Evolutionary conservation across 2,329 filamentous ascomycete genomes (phyloP).

Genomic region (Phyllosticta citriasiana): DNA sequence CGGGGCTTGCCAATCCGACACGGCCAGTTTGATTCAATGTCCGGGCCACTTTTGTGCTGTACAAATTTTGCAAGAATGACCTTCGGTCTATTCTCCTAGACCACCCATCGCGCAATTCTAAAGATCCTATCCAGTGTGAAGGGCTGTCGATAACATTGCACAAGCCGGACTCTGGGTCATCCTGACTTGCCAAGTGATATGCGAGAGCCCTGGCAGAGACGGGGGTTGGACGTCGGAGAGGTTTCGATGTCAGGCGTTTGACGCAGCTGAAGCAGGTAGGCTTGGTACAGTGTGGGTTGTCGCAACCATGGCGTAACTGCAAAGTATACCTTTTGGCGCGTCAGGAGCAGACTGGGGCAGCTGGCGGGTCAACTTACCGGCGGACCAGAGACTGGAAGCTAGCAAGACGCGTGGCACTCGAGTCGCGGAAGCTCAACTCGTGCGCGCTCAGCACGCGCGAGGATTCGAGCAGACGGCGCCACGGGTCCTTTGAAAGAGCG

Average conservation of each 20-base stretch:
- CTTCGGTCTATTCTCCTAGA: constrained; percentile 37
- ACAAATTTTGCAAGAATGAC: constrained; percentile 52
- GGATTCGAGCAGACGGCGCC: constrained; percentile 1
- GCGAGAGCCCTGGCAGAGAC: constrained; percentile 75
- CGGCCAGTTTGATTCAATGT: background rate
- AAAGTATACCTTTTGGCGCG: constrained; percentile 54
- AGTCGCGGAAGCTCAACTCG: background rate
- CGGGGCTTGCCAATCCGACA: background rate
- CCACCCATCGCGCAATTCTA: background rate
- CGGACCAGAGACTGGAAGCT: constrained; percentile 24
- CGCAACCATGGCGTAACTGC: constrained; percentile 76
- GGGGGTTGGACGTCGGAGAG: constrained; percentile 67
- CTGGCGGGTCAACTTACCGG: constrained; percentile 14
- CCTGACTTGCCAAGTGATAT: constrained; percentile 68
- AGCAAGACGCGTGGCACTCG: constrained; percentile 1
- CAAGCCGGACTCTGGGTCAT: constrained; percentile 61
- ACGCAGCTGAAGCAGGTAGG: constrained; percentile 74
- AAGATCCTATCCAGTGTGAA: background rate
- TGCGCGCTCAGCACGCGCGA: background rate
- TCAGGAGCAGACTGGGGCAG: constrained; percentile 6
- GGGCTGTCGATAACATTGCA: constrained; percentile 37
- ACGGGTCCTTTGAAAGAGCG: background rate
- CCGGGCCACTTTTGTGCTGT: constrained; percentile 22
- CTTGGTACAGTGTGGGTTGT: constrained; percentile 56
- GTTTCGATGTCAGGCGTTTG: constrained; percentile 55